Evolutionary conservation across 805 yeast species (phyloP).

Genomic region (Wickerhamiella spandovensis): DNA sequence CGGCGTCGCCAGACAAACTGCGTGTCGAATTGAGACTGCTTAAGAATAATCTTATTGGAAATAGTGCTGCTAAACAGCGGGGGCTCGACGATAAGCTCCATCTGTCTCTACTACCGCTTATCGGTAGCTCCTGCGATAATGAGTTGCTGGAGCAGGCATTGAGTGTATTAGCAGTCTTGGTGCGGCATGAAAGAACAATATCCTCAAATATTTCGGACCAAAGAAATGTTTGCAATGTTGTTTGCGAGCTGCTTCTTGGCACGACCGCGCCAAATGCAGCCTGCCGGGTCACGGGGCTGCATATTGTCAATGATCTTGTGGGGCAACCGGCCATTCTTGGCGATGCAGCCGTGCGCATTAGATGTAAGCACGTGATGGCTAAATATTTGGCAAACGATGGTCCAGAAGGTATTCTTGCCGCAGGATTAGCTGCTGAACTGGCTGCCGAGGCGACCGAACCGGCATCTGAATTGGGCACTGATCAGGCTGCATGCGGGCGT

Average conservation of each 20-base stretch:
- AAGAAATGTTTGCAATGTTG: neutral
- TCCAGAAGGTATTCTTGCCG: neutral
- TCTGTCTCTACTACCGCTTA: neutral
- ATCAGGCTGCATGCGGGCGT: too few species aligned
- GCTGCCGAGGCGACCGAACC: too few species aligned
- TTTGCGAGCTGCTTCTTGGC: neutral
- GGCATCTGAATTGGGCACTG: too few species aligned
- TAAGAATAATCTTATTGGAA: neutral
- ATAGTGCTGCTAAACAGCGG: neutral
- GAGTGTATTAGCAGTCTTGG: neutral
- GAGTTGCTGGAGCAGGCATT: neutral
- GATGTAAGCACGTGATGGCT: neutral
- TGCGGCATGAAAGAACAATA: neutral
- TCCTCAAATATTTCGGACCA: neutral
- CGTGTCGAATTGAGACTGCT: neutral
- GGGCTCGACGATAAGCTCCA: neutral
- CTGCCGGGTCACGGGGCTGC: neutral
- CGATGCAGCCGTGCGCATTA: neutral
- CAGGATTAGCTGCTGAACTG: neutral
- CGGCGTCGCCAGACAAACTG: neutral
- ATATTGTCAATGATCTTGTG: neutral
- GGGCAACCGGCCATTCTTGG: neutral
- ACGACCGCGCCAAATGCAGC: neutral
- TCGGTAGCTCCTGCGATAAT: neutral
- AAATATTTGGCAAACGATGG: neutral